Evolutionary conservation across 768 basidiomycete species (phyloP), one percentile per base, ranked within the genome.

Genomic region (Sarcodon sp.): DNA sequence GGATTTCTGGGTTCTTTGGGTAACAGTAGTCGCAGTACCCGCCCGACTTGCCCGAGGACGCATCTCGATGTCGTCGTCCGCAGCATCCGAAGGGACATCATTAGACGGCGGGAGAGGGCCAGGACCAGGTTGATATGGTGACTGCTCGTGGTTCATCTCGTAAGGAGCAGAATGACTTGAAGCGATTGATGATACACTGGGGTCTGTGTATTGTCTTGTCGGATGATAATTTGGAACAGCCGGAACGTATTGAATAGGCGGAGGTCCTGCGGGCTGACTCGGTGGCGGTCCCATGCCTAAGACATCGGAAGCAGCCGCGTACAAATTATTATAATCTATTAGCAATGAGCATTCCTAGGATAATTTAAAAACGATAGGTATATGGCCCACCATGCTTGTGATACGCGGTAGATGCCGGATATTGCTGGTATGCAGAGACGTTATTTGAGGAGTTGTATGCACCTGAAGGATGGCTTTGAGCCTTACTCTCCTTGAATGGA

Each of bases 241-340:
- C 43, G 52, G 50, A 56, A 54, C 53, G 45, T 55, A 47, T 46
- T 43, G 47, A 18, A 41, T 39, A 9, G 47, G 33, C 31, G 52
- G 45, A 12, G 54, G 50, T 12, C 53, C 51, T 31, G 53, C 50
- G 1, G 55, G 45, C 4, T 50, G 57, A 16, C 65, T 66, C 11
- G 73, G 75, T 41, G 82, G 82, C 15, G 77, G 83, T 0, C 74
- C 79, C 76, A 86, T 80, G 12, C 87, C 87, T 12, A 90, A 71
- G 7, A 88, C 82, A 60, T 83, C 77, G 7, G 87, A 86, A 7
- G 87, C 87, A 11, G 86, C 87, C 8, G 75, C 73, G 60, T 86
- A 83, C 10, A 87, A 62, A 35, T 72, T 67, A 58, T 80, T 76
- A 54, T 76, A 79, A 47, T 73, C 71, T 33, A 61, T 62, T 12